These are phyloP conservation scores for Ganoderma meredithae DNA, from an alignment of 1,284 basidiomycete genomes.

Conservation along the genomic window DNA sequence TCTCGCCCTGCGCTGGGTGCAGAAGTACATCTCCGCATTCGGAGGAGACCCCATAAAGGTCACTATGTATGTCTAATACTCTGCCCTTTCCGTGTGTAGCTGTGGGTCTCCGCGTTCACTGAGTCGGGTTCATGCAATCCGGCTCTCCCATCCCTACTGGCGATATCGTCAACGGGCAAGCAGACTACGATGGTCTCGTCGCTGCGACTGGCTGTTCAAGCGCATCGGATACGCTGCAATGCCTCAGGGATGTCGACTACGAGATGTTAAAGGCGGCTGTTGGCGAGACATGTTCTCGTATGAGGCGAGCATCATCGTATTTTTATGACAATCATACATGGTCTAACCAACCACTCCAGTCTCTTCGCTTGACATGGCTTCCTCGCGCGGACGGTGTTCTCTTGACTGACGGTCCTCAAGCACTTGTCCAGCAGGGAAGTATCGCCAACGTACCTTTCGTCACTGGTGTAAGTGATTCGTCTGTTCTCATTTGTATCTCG, in stretches of 20 bases:
- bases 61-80: constrained; percentile 53
- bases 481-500: neutral
- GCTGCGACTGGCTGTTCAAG: constrained; percentile 41
- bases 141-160: constrained; percentile 44
- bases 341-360: neutral
- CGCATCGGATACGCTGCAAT: constrained; percentile 46
- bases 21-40: constrained; percentile 67
- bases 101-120: constrained; percentile 1
- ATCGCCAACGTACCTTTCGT: constrained; percentile 44
- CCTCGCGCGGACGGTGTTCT: constrained; percentile 48
- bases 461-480: constrained; percentile 30
- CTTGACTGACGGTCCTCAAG: constrained; percentile 40
- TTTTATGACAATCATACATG: neutral
- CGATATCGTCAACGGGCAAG: constrained; percentile 42
- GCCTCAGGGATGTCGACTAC: constrained; percentile 46
- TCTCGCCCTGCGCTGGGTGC: constrained; percentile 46
- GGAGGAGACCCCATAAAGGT: constrained; percentile 69
- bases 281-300: constrained; percentile 33
- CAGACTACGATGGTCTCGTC: constrained; percentile 45
- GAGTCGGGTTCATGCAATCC: constrained; percentile 44
- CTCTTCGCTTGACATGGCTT: constrained; percentile 39
- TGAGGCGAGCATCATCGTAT: neutral
- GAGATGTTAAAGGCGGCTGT: constrained; percentile 41
- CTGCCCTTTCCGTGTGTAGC: neutral
- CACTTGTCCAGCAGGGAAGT: constrained; percentile 37